Evolutionary conservation across 192 early-diverging fungal genomes (phyloP).

Genomic region (Coemansia erecta): DNA sequence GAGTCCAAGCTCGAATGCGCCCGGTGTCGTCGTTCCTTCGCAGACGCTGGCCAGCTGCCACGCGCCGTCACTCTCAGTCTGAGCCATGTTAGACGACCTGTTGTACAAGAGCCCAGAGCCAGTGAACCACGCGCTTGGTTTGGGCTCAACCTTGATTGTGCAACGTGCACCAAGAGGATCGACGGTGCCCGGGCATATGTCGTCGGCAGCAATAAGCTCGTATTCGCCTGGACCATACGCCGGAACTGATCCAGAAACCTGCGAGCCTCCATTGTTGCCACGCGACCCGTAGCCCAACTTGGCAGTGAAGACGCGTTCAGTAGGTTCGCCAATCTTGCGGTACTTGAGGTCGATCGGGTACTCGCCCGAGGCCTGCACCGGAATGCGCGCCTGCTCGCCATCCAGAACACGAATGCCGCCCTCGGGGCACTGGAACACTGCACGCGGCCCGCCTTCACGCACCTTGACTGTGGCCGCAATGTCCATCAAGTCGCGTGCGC

Average conservation of each 20-base stretch:
- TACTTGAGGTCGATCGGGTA: conserved; percentile 40
- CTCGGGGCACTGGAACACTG: conserved; percentile 28
- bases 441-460: conserved; percentile 38
- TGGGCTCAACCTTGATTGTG: conserved; percentile 39
- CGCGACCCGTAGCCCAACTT: conserved; percentile 10
- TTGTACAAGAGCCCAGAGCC: neutral
- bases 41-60: conserved; percentile 28
- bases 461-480: conserved; percentile 24
- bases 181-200: conserved; percentile 37
- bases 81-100: conserved; percentile 7
- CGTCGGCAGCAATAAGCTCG: conserved; percentile 33
- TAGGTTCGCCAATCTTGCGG: conserved; percentile 22
- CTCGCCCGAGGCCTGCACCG: conserved; percentile 27
- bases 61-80: neutral
- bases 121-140: conserved; percentile 39
- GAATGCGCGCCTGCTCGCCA: conserved; percentile 34
- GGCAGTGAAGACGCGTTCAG: conserved; percentile 10
- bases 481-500: conserved; percentile 34
- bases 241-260: conserved; percentile 11
- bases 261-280: conserved; percentile 1
- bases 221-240: conserved; percentile 47
- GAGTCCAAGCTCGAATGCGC: conserved; percentile 33
- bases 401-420: conserved; percentile 33
- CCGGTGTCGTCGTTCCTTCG: conserved; percentile 17
- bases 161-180: conserved; percentile 23